Base-by-base conservation (phyloP, 2,329 filamentous ascomycete species). In the Aureobasidium zeae region DNA sequence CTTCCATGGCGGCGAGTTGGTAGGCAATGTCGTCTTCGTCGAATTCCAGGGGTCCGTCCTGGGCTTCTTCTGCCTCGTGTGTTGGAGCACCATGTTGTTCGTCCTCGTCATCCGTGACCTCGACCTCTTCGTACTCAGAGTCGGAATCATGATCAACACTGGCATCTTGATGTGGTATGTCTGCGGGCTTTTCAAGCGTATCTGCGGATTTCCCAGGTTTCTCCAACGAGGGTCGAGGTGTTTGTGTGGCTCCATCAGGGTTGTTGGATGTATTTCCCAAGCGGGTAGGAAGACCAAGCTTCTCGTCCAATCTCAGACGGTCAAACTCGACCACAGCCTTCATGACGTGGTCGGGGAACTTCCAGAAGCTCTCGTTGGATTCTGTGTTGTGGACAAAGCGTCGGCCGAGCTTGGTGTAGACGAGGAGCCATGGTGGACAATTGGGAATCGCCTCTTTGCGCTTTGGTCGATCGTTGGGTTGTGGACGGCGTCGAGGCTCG, bases 21-120 rank as follows among this genome's bases (percentile, higher is more conserved):
- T 81, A 88, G 25, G 86, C 88, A 54, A 98, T 93, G 57, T 98
- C 91, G 42, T 88, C 89, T 61, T 96, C 91, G 45, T 83, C 85
- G 55, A 94, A 94, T 55, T 95, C 89, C 6, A 91, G 65, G 0
- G 70, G 66, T 33, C 66, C 63, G 10, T 72, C 64, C 7, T 65
- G 64, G 8, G 52, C 11, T 50, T 54, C 8, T 5, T 63, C 63
- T 6, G 52, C 15, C 49, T 54, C 13, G 71, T 58, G 65, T 52
- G 63, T 67, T 54, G 74, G 54, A 10, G 64, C 70, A 32, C 72
- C 70, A 32, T 72, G 48, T 2, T 70, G 68, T 44, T 66, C 66
- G 2, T 59, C 62, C 48, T 72, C 70, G 10, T 67, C 64, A 45
- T 81, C 78, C 10, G 76, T 81, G 32, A 87, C 79, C 66, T 94